A percentile compares a stretch with the other conserved stretches of the same genome.
Evolutionary conservation across 1,284 basidiomycete genomes (phyloP).

Genomic region (Marasmius tenuissimus): DNA sequence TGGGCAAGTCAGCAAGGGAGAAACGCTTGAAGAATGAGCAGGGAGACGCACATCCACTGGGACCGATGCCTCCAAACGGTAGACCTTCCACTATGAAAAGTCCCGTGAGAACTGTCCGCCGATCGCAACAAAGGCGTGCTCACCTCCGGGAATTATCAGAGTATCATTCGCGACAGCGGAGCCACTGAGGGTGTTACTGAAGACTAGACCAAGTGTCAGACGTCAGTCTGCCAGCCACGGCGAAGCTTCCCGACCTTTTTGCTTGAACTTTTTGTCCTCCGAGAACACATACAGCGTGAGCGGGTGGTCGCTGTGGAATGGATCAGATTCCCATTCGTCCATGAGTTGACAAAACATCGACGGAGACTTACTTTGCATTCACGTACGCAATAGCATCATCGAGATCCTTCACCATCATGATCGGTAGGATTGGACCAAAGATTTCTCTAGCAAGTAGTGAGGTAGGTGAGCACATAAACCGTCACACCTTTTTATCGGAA

Average conservation of each 20-base stretch:
- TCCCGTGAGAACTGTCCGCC: neutral
- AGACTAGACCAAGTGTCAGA: constrained; percentile 44
- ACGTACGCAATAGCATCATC: constrained; percentile 76
- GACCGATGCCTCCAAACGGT: constrained; percentile 73
- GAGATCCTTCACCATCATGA: constrained; percentile 72
- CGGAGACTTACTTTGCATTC: constrained; percentile 49
- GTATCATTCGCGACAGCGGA: constrained; percentile 68
- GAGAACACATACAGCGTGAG: constrained; percentile 80
- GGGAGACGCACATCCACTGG: constrained; percentile 62
- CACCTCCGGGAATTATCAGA: constrained; percentile 54
- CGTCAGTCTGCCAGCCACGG: neutral
- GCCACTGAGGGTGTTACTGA: constrained; percentile 68
- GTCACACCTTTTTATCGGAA: no score
- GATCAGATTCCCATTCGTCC: neutral
- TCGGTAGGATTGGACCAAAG: constrained; percentile 78
- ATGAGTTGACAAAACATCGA: neutral
- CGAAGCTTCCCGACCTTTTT: constrained; percentile 44
- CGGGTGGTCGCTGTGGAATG: constrained; percentile 67
- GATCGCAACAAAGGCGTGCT: constrained; percentile 17
- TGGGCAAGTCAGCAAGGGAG: neutral
- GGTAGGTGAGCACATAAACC: no score
- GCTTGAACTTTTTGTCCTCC: constrained; percentile 55
- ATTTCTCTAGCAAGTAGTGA: constrained; percentile 59
- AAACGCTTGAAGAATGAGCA: neutral
- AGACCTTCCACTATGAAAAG: constrained; percentile 51